Conservation (phyloP, 768 basidiomycete genomes). For the Daedaleopsis nitida region DNA sequence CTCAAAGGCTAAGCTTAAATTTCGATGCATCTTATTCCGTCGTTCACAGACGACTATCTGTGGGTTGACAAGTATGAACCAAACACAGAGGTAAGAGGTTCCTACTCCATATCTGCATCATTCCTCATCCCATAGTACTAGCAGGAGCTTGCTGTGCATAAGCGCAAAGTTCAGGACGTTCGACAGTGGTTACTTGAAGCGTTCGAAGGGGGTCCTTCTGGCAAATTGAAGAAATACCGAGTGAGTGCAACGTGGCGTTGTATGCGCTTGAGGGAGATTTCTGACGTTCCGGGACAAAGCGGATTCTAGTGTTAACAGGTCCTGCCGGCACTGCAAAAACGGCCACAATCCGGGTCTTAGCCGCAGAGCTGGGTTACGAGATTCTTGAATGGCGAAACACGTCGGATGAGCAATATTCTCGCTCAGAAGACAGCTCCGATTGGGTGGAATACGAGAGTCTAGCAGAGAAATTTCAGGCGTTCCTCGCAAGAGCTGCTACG, state of each 20-base stretch:
- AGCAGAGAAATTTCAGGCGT: constrained; percentile 73
- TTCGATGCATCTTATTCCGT: neutral
- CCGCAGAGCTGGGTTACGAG: constrained; percentile 74
- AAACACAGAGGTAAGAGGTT: constrained; percentile 28
- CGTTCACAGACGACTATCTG: constrained; percentile 15
- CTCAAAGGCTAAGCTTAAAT: neutral
- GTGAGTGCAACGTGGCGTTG: constrained; percentile 43
- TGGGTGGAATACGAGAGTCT: constrained; percentile 45
- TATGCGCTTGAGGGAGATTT: neutral
- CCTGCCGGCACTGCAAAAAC: constrained; percentile 93
- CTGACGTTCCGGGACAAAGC: constrained; percentile 41
- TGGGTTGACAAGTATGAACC: constrained; percentile 41
- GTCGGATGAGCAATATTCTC: constrained; percentile 48
- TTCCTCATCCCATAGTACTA: constrained; percentile 32
- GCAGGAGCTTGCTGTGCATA: constrained; percentile 80
- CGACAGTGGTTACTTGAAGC: constrained; percentile 76
- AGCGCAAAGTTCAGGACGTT: constrained; percentile 77
- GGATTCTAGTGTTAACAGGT: constrained; percentile 84
- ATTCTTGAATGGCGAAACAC: constrained; percentile 86
- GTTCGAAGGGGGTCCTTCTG: constrained; percentile 64
- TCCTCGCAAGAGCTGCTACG: constrained; percentile 67
- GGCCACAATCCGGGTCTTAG: constrained; percentile 74
- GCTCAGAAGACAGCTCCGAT: neutral
- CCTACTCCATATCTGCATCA: neutral
- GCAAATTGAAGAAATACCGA: constrained; percentile 69